Base-by-base conservation (phyloP, 1,284 basidiomycete species). In the Trichosporon ovoides region DNA sequence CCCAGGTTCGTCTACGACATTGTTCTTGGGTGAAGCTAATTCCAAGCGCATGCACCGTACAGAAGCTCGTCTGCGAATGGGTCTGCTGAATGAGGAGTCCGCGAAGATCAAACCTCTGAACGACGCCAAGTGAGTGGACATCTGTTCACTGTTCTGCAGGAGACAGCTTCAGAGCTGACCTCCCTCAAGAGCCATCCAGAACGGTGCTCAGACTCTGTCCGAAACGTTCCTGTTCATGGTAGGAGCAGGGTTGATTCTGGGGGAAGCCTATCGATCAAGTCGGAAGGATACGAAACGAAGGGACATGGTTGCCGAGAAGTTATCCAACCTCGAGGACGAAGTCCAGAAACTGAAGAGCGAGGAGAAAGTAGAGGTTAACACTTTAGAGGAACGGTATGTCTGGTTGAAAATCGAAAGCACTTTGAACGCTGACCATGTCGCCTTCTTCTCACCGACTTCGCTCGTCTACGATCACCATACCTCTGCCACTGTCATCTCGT, bases 161-260 rank as follows among this genome's bases (percentile, higher is more conserved):
- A 6, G 38, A 52, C 20, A 3, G 9, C 13, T 56, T 38, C 33
- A 10, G 18, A 12, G 24, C 43, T 48, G 13, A 48, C 43, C 20
- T 4, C 28, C 9, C 11, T 48, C 28, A 60, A 92, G 91, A 66
- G 91, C 91, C 0, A 88, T 93, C 54, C 89, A 92, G 67, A 91
- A 88, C 67, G 91, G 91, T 14, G 89, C 91, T 13, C 91, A 90
- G 60, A 83, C 86, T 16, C 78, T 94, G 12, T 90, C 91, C 0
- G 91, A 93, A 76, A 86, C 87, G 0, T 94, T 94, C 69, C 81
- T 94, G 5, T 93, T 94, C 73, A 66, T 80, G 7, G 90, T 94
- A 3, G 90, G 89, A 0, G 86, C 86, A 0, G 77, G 78, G 0
- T 78, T 93, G 7, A 91, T 93, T 53, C 63, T 92, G 2, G 87